A percentile compares a stretch with the other conserved stretches of the same genome.
Evolutionary conservation across 805 yeast species (phyloP).

Genomic region (Sporopachydermia quercuum): DNA sequence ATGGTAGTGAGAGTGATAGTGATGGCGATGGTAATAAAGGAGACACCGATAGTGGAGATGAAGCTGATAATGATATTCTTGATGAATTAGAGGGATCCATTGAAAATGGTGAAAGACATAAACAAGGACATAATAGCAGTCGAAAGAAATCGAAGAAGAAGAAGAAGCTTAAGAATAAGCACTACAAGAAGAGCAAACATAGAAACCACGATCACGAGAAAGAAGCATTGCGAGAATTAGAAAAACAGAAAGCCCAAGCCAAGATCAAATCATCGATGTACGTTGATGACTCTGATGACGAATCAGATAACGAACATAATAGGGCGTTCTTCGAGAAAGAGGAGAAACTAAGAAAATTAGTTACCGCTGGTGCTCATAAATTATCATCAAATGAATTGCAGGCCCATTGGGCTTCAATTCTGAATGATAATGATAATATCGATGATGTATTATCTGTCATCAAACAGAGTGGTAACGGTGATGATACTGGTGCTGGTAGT

Average conservation of each 20-base stretch:
- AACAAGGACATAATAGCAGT: slow-evolving; percentile 4
- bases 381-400: neutral
- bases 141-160: slow-evolving; percentile 5
- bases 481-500: too few species aligned
- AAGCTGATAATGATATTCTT: slow-evolving; percentile 10
- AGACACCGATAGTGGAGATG: slow-evolving; percentile 17
- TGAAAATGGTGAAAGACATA: slow-evolving; percentile 13
- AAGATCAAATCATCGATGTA: slow-evolving; percentile 33
- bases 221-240: slow-evolving; percentile 13
- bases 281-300: slow-evolving; percentile 50
- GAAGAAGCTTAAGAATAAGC: slow-evolving; percentile 11
- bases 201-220: slow-evolving; percentile 6
- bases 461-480: too few species aligned
- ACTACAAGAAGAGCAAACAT: slow-evolving; percentile 8
- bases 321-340: slow-evolving; percentile 42
- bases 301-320: slow-evolving; percentile 40
- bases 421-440: neutral
- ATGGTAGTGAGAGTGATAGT: slow-evolving; percentile 8
- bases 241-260: slow-evolving; percentile 4
- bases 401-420: neutral
- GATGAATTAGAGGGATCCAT: slow-evolving; percentile 12
- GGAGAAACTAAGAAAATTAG: slow-evolving; percentile 26
- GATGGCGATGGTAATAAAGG: slow-evolving; percentile 14
- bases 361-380: slow-evolving; percentile 1
- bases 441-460: neutral